Evolutionary conservation across 1,139 yeast species (phyloP).

Genomic region (Diutina mesorugosa): DNA sequence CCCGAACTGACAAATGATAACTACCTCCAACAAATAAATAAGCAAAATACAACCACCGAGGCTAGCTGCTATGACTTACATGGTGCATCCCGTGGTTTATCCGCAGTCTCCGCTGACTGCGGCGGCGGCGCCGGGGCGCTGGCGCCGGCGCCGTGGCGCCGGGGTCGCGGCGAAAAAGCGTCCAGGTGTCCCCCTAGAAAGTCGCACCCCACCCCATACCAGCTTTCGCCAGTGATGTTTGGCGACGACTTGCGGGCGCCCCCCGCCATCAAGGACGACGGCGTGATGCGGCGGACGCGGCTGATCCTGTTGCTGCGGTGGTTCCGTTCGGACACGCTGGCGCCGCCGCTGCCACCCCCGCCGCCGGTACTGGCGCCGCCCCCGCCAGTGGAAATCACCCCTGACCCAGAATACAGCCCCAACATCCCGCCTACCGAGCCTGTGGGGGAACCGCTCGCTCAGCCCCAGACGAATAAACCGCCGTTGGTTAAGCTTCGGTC

Average conservation of each 20-base stretch:
- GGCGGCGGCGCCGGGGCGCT: too few species aligned
- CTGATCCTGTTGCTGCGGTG: constrained; percentile 1
- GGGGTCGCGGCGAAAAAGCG: not conserved
- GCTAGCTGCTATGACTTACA: too few species aligned
- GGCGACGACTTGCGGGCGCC: not conserved
- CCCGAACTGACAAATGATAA: too few species aligned
- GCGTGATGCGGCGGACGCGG: not conserved
- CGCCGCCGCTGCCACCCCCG: not conserved
- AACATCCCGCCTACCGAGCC: not conserved
- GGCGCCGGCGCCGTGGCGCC: too few species aligned
- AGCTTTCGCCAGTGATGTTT: not conserved
- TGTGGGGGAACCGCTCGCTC: not conserved
- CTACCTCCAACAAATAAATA: too few species aligned
- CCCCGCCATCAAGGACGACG: not conserved
- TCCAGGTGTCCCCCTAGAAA: not conserved
- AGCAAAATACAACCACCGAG: too few species aligned
- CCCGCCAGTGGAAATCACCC: not conserved
- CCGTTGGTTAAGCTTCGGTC: constrained; percentile 1
- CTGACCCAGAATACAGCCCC: not conserved
- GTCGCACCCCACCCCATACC: not conserved
- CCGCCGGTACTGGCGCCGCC: not conserved
- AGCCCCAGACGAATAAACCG: not conserved
- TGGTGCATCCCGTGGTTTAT: too few species aligned
- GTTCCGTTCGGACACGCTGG: not conserved
- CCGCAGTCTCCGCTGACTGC: too few species aligned